A percentile compares a stretch with the other conserved stretches of the same genome.
phyloP scores from a whole-genome alignment of 495 filamentous ascomycete species.

The Penicillium waksmanii region DNA sequence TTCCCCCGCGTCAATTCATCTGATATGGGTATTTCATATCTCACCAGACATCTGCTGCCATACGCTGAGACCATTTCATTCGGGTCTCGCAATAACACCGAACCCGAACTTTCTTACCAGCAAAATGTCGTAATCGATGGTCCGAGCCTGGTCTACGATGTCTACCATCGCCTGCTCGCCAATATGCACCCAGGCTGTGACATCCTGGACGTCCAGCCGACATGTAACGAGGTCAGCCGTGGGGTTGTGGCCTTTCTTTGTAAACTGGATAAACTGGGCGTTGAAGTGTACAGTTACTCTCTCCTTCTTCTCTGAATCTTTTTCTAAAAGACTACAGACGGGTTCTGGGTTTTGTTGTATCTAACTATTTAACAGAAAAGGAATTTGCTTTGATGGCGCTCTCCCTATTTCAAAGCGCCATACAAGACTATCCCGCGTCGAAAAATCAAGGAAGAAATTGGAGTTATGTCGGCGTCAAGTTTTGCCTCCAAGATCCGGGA shows the following conservation, averaged over 20 bases:
- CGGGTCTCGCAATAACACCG: conserved; percentile 8
- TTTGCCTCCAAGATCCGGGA: not conserved
- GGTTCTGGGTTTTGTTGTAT: not conserved
- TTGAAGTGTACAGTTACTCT: conserved; percentile 62
- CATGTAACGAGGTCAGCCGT: conserved; percentile 62
- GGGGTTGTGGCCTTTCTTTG: conserved; percentile 66
- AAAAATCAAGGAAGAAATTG: conserved; percentile 45
- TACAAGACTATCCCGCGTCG: conserved; percentile 57
- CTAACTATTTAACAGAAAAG: conserved; percentile 27
- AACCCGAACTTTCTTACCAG: conserved; percentile 16
- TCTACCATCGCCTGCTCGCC: conserved; percentile 59
- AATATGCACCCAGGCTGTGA: conserved; percentile 34
- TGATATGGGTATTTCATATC: conserved; percentile 71
- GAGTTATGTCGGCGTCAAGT: conserved; percentile 33
- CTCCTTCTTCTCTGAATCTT: not conserved
- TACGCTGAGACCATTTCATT: conserved; percentile 58
- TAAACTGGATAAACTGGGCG: conserved; percentile 49
- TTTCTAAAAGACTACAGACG: too few relatives aligned
- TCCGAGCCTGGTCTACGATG: conserved; percentile 72
- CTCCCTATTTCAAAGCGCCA: conserved; percentile 63
- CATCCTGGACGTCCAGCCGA: conserved; percentile 58
- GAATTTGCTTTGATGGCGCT: conserved; percentile 79
- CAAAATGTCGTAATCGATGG: conserved; percentile 70
- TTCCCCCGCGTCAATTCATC: not conserved
- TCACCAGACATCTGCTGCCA: conserved; percentile 60